Conservation (phyloP, 306 rosid species). For the Lupinus albus region DNA sequence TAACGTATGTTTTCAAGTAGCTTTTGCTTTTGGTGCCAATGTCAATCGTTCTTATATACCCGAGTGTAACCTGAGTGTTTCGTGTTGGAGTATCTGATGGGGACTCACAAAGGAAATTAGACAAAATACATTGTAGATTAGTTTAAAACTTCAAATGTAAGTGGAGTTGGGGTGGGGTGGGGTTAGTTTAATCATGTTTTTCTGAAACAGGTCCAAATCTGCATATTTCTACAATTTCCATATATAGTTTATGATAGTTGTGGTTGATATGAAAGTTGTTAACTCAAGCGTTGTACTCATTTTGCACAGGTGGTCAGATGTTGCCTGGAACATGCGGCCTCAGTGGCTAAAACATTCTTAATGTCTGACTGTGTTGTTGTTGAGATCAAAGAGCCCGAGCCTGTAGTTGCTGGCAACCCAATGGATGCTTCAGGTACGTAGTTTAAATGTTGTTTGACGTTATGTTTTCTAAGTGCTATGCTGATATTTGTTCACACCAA, state of each 20-base stretch:
- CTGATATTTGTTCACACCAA: not conserved
- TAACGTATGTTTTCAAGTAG: too few species aligned
- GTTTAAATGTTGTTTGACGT: not conserved
- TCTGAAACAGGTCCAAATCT: too few species aligned
- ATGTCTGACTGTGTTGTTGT: slow-evolving; percentile 99
- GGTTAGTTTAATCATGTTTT: too few species aligned
- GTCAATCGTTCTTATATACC: too few species aligned
- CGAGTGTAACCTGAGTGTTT: too few species aligned
- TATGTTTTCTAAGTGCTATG: not conserved
- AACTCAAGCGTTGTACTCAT: not conserved
- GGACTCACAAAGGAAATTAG: too few species aligned
- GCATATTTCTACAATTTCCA: not conserved
- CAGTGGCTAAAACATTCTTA: slow-evolving; percentile 94
- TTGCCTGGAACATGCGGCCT: slow-evolving; percentile 96
- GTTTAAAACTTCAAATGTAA: too few species aligned
- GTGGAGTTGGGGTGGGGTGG: too few species aligned
- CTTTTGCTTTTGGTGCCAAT: too few species aligned
- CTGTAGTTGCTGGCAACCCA: slow-evolving; percentile 74
- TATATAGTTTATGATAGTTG: not conserved
- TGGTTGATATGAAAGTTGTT: slow-evolving; percentile 7
- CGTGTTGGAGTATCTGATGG: too few species aligned
- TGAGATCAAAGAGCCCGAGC: slow-evolving; percentile 95
- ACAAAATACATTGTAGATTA: too few species aligned
- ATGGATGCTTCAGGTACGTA: slow-evolving; percentile 88
- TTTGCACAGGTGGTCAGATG: slow-evolving; percentile 88